phyloP scores from a whole-genome alignment of 192 early-diverging fungal genomes.

The Coemansia sp. region DNA sequence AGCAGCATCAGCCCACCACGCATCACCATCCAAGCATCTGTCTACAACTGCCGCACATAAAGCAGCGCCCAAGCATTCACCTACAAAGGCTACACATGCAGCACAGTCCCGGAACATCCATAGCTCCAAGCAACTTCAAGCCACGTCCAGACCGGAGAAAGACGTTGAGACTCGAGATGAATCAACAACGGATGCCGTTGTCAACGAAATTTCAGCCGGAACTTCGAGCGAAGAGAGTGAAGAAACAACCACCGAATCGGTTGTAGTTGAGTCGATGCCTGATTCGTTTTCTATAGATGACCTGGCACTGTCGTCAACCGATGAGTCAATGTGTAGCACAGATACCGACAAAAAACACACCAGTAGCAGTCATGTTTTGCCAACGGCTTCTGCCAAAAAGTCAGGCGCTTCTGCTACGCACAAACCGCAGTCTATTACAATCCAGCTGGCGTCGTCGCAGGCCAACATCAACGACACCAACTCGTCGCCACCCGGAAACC shows the following conservation, averaged over 20 bases:
- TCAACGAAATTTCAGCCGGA: conserved; percentile 16
- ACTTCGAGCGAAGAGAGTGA: conserved; percentile 3
- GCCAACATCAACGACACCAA: conserved; percentile 37
- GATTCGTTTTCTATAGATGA: not conserved
- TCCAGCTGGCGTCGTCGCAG: conserved; percentile 36
- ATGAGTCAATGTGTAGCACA: not conserved
- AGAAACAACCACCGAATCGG: not conserved
- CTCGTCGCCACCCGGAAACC: conserved; percentile 32
- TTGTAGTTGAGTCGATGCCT: not conserved
- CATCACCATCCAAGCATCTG: not conserved
- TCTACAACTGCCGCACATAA: not conserved
- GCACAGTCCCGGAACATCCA: conserved; percentile 3
- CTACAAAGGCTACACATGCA: not conserved
- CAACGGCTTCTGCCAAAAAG: not conserved
- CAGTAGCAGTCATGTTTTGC: not conserved
- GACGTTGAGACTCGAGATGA: not conserved
- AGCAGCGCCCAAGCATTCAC: not conserved
- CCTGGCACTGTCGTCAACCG: not conserved
- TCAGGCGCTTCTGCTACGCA: not conserved
- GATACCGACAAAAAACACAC: not conserved
- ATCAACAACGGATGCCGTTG: conserved; percentile 5
- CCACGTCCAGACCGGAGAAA: conserved; percentile 6
- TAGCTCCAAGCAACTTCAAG: conserved; percentile 40
- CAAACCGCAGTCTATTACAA: conserved; percentile 18
- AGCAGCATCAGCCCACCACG: not conserved